A percentile compares a stretch with the other conserved stretches of the same genome.
These are phyloP conservation scores for Kingdonia uniflora DNA, from an alignment of 164 flowering plant genomes.

Conservation along the genomic window DNA sequence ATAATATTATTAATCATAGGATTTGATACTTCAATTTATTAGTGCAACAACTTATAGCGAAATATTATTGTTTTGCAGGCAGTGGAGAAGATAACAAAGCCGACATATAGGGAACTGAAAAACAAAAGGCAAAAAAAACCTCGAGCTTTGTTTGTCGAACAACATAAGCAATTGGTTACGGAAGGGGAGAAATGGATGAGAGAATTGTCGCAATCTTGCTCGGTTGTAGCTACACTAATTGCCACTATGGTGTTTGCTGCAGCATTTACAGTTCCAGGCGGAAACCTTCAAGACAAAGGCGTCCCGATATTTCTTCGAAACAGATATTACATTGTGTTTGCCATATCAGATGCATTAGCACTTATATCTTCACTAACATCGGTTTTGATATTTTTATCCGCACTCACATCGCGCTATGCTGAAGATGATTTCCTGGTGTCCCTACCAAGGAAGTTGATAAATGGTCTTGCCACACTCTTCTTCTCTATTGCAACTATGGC, in stretches of 20 bases:
- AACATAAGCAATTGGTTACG: not conserved
- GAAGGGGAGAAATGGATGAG: constrained; percentile 9
- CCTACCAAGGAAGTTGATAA: not conserved
- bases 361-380: not conserved
- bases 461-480: constrained; percentile 5
- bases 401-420: constrained; percentile 1
- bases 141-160: not conserved
- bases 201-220: not conserved
- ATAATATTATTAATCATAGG: not conserved
- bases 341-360: constrained; percentile 1
- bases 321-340: not conserved
- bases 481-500: not conserved
- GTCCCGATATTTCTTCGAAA: not conserved
- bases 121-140: not conserved
- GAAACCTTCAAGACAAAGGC: not conserved
- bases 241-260: constrained; percentile 8
- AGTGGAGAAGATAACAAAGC: not conserved
- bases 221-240: constrained; percentile 2
- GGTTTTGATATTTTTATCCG: not conserved
- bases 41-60: not conserved
- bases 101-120: not conserved
- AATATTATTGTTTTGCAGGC: not conserved
- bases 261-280: constrained; percentile 8
- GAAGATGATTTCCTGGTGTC: constrained; percentile 4
- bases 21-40: not conserved